Base-by-base conservation (phyloP, 2,329 filamentous ascomycete species). In the Triangularia setosa region DNA sequence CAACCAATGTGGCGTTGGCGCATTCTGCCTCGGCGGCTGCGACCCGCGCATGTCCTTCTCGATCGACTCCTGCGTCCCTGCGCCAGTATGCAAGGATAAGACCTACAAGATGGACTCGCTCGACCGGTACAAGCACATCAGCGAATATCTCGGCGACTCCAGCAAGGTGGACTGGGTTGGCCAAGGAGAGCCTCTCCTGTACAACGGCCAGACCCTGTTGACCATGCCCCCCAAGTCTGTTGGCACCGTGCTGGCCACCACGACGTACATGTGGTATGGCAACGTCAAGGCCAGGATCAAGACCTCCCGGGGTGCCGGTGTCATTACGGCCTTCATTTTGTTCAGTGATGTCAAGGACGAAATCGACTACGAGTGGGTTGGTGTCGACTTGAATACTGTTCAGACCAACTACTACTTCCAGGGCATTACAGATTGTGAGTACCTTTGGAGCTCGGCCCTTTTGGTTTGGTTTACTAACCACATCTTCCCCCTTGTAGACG, bases 401-500 rank as follows among this genome's bases (percentile, higher is more conserved):
- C 93, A 99, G 81, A 95, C 93, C 75, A 99, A 99, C 81, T 99
- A 88, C 82, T 99, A 97, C 80, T 97, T 90, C 80, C 93, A 97
- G 80, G 95, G 95, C 74, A 89, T 97, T 68, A 89, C 92, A 44
- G 84, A 94, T 76, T 98, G 92, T 96, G 82, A 82, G 91, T 75
- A 4, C 16, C 27, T 52, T 55, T 63, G 44, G 55, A 18, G 35
- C 30, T 25, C 64, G n/a, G 16, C 21, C 8, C 2, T 9, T 53
- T 27, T 60, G 9, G 24, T 28, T 1, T 11, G 11, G 60, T 28
- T 44, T n/a, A n/a, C 52, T 24, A 33, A 55, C 61, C 23, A 65
- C 57, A 3, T 35, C 25, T 28, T 33, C 27, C 18, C 1, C 4
- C 25, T 16, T n/a, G 4, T 69, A 95, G 91, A 96, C 74, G 80